A percentile compares a stretch with the other conserved stretches of the same genome.
Conservation (phyloP, 2,329 filamentous ascomycete genomes). For the Pseudogymnoascus sp. region DNA sequence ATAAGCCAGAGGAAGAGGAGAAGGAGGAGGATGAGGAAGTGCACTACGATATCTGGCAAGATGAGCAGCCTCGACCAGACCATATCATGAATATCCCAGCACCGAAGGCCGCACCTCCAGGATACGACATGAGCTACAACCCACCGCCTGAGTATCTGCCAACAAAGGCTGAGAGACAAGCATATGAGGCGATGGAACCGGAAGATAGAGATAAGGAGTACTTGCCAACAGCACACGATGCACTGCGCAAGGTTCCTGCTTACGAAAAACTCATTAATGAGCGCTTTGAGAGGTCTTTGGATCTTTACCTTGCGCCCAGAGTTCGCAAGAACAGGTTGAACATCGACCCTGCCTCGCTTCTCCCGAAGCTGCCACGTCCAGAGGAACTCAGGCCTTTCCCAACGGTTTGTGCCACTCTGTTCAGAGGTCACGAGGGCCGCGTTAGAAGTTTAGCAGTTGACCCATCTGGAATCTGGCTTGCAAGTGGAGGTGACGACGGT, state of each 20-base stretch:
- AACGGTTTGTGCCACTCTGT: conserved; percentile 78
- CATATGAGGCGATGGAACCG: conserved; percentile 77
- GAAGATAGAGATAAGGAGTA: conserved; percentile 90
- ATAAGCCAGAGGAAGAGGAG: conserved; percentile 64
- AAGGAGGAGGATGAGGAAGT: conserved; percentile 65
- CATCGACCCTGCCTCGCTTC: conserved; percentile 85
- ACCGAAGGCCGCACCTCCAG: conserved; percentile 85
- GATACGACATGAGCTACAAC: conserved; percentile 94
- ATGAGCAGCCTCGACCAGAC: conserved; percentile 73
- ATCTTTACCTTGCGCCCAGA: conserved; percentile 88
- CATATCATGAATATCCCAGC: conserved; percentile 93
- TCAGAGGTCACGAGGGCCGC: conserved; percentile 78
- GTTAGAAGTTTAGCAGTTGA: conserved; percentile 81
- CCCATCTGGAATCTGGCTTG: conserved; percentile 75
- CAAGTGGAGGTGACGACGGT: conserved; percentile 90
- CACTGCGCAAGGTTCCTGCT: conserved; percentile 83
- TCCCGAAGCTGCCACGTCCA: conserved; percentile 87
- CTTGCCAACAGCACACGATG: conserved; percentile 70
- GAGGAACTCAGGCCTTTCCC: conserved; percentile 94
- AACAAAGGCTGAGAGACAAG: conserved; percentile 69
- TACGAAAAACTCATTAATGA: conserved; percentile 90
- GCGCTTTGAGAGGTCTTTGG: conserved; percentile 88
- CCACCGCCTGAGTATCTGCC: conserved; percentile 91
- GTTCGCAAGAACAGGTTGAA: conserved; percentile 90
- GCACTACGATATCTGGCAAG: conserved; percentile 82